Evolutionary conservation across 73 alveolate genomes (phyloP), one percentile per base, ranked within the genome.

Genomic region (Paramecium octaurelia): DNA sequence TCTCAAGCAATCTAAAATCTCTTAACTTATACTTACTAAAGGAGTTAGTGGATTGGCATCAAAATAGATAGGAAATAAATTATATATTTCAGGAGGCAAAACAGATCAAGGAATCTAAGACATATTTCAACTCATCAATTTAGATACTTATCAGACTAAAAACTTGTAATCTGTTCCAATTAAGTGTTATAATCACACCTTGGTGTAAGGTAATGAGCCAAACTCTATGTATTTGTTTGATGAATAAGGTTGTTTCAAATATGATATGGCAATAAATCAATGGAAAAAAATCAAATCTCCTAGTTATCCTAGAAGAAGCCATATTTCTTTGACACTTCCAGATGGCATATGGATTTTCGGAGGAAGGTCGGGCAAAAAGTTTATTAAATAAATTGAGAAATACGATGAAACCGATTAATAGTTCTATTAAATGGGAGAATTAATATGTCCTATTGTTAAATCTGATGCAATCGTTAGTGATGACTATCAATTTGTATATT

Each of bases 271-370:
- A 80, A 44, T 0, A 3, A 46, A 80, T 80, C 29, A 8, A 44
- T 80, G 91, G 91, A 44, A 42, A 20, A 40, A 23, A 40, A 31
- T 80, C 18, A 80, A 23, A 80, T 80, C 36, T 21, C 91, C 91
- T 3, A 40, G 7, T 42, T 80, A 44, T 80, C 57, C 70, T 10
- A 80, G 91, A 44, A 44, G 75, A 35, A 42, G 57, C 24, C 91
- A 80, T 46, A 44, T 31, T 23, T 24, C 75, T 6, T 31, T 80
- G 20, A 80, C 70, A 43, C 73, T 80, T 31, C 91, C 91, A 3
- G 91, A 80, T 80, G 91, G 91, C 9, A 80, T 80, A 10, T 80
- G 91, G 91, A 44, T 80, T 10, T 80, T 80, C 20, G 91, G 91
- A 24, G 91, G 91, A 10, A 44, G 75, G 46, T 80, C 48, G 8